Conservation (phyloP, 2,329 filamentous ascomycete species). For the Coniochaeta ligniaria region DNA sequence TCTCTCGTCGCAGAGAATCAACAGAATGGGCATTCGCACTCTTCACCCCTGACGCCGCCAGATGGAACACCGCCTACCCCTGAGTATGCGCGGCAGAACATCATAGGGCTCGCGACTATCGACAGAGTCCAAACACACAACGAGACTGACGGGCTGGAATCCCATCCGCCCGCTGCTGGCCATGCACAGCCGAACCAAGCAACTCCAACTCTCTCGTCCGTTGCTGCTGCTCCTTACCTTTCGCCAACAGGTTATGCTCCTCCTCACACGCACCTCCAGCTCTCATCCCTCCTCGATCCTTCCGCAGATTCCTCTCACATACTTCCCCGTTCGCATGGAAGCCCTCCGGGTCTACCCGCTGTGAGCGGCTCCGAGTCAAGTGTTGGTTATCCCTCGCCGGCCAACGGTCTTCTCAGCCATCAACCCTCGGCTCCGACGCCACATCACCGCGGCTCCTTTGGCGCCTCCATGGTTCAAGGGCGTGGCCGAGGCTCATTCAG, state of each 20-base stretch:
- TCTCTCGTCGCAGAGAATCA: background rate
- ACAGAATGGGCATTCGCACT: background rate
- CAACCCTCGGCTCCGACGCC: background rate
- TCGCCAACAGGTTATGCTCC: background rate
- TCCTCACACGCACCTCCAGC: background rate
- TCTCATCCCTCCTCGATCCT: background rate
- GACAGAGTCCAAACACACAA: background rate
- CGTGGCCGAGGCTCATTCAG: background rate
- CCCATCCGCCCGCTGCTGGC: background rate
- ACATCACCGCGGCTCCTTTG: background rate
- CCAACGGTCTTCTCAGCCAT: background rate
- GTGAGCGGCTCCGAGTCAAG: conserved; percentile 1
- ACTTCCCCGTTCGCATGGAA: background rate
- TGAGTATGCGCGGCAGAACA: background rate
- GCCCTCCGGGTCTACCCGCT: background rate
- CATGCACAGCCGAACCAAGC: background rate
- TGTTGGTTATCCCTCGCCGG: background rate
- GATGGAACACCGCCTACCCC: background rate
- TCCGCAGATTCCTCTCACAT: background rate
- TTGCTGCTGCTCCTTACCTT: background rate
- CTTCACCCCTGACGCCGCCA: background rate
- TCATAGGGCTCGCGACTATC: background rate
- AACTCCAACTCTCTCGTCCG: background rate
- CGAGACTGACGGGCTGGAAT: background rate
- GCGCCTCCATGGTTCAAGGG: background rate